Evolutionary conservation across 306 rosid genomes (phyloP), one percentile per base, ranked within the genome.

Genomic region (Aeschynomene evenia): DNA sequence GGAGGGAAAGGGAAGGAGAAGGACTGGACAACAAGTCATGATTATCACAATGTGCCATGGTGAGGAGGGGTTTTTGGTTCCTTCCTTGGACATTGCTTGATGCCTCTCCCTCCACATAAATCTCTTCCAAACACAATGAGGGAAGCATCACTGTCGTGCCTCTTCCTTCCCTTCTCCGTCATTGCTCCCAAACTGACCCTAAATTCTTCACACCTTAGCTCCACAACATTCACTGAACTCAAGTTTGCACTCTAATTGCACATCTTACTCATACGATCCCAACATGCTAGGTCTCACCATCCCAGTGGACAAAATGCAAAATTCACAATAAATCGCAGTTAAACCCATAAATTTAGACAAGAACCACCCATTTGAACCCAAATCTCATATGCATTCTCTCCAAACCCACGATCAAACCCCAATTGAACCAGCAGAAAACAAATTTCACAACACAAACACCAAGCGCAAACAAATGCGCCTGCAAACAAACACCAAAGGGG

Each of bases 381-480:
- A 70, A 51, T 43, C 10, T 34, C 66, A 66, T 37, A 26, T 61
- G 39, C 81, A 71, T 75, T 79, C 66, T 40, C 76, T 21, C 49
- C 62, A 74, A 63, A 45, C 54, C 65, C 14, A 16, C 66, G 28
- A 78, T 36, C 73, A 78, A 65, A 70, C 49, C 23, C 70, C 5
- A 70, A 74, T 43, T 59, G 60, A 64, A 60, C 61, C 72, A 55
- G 61, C 50, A 36, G 34, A 24, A 52, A 52, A 48, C 36, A 24
- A 5, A 14, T 18, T 40, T 51, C 36, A 62, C 26, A 58, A 2
- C 33, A 22, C 10, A 0, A 29, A 42, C 49, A 52, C 45, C 4
- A 51, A 29, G 16, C 9, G 21, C 29, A 57, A 75, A 22, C 26
- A 57, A 34, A 29, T 46, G 24, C 9, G 19, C 36, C 39, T 52